Percentiles rank a stretch among this genome's conserved stretches.
Conservation (phyloP, 805 yeast genomes). For the Torulaspora maleeae region DNA sequence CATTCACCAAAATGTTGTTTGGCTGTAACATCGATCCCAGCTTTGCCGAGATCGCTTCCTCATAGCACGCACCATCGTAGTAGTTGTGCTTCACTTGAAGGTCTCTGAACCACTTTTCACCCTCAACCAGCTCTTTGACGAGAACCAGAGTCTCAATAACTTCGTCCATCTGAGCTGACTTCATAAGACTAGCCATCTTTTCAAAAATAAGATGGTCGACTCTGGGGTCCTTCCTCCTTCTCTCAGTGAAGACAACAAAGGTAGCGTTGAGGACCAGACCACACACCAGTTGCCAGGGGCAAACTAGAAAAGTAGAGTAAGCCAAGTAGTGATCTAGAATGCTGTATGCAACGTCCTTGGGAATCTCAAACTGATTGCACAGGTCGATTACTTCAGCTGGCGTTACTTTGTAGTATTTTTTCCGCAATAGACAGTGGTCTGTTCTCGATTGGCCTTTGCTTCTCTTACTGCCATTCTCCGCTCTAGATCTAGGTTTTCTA, state of each 20-base stretch:
- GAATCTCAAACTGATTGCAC: slow-evolving; percentile 62
- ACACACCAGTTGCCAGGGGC: slow-evolving; percentile 66
- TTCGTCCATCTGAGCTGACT: slow-evolving; percentile 44
- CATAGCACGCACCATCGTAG: slow-evolving; percentile 31
- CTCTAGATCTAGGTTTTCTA: neutral
- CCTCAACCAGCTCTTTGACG: slow-evolving; percentile 49
- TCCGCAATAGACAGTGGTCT: slow-evolving; percentile 24
- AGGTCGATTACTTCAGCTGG: slow-evolving; percentile 43
- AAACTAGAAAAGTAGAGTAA: slow-evolving; percentile 50
- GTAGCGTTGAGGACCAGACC: slow-evolving; percentile 61
- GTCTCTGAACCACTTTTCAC: slow-evolving; percentile 59
- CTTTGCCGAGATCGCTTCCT: slow-evolving; percentile 23
- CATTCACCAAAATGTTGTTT: slow-evolving; percentile 30
- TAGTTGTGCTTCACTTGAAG: slow-evolving; percentile 43
- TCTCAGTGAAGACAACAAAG: slow-evolving; percentile 47
- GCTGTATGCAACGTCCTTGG: slow-evolving; percentile 46
- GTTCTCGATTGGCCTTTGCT: slow-evolving; percentile 1
- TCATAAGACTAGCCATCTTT: slow-evolving; percentile 51
- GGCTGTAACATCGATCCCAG: slow-evolving; percentile 38
- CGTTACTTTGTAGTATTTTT: slow-evolving; percentile 35
- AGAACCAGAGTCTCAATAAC: slow-evolving; percentile 50
- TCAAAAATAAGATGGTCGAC: slow-evolving; percentile 45
- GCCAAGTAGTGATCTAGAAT: slow-evolving; percentile 48
- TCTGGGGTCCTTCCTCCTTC: slow-evolving; percentile 45
- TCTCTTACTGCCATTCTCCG: neutral